A percentile compares a stretch with the other conserved stretches of the same genome.
Evolutionary conservation across 805 yeast genomes (phyloP).

Genomic region (Kluyveromyces starmeri): DNA sequence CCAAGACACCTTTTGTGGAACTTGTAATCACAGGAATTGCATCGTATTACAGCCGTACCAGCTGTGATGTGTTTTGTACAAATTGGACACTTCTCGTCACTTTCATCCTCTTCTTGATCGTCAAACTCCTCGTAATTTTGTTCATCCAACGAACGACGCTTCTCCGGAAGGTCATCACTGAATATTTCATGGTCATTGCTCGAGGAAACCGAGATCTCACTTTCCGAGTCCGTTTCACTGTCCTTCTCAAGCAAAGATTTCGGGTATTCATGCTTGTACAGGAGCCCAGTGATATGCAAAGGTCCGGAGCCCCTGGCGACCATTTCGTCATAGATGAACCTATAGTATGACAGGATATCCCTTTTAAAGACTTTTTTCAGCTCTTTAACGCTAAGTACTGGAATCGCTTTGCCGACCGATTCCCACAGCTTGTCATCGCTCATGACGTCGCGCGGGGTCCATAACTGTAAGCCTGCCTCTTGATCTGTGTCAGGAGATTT

Average conservation of each 20-base stretch:
- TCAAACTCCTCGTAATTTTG: slow-evolving; percentile 7
- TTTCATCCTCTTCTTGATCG: slow-evolving; percentile 21
- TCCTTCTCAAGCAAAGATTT: slow-evolving; percentile 25
- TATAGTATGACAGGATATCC: slow-evolving; percentile 27
- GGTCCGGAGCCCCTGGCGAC: slow-evolving; percentile 11
- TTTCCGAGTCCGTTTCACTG: slow-evolving; percentile 17
- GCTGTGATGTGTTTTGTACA: slow-evolving; percentile 38
- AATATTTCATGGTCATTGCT: neutral
- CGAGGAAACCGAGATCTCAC: too few relatives aligned
- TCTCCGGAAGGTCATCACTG: slow-evolving; percentile 2
- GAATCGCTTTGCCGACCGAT: slow-evolving; percentile 9
- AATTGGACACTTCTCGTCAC: slow-evolving; percentile 36
- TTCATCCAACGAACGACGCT: slow-evolving; percentile 3
- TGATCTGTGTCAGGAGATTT: slow-evolving; percentile 7
- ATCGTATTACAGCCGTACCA: slow-evolving; percentile 38
- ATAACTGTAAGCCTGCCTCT: slow-evolving; percentile 4
- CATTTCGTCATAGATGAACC: slow-evolving; percentile 19
- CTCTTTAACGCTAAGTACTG: slow-evolving; percentile 2
- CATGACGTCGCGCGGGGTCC: slow-evolving; percentile 5
- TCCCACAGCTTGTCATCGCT: slow-evolving; percentile 24
- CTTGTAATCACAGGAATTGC: slow-evolving; percentile 66
- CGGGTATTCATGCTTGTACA: slow-evolving; percentile 23
- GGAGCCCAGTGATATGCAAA: slow-evolving; percentile 9
- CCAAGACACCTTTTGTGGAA: slow-evolving; percentile 63
- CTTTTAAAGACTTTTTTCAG: slow-evolving; percentile 19